A percentile compares a stretch with the other conserved stretches of the same genome.
These are phyloP conservation scores for Phytopythium kandeliae DNA, from an alignment of 352 stramenopile species.

Conservation along the genomic window DNA sequence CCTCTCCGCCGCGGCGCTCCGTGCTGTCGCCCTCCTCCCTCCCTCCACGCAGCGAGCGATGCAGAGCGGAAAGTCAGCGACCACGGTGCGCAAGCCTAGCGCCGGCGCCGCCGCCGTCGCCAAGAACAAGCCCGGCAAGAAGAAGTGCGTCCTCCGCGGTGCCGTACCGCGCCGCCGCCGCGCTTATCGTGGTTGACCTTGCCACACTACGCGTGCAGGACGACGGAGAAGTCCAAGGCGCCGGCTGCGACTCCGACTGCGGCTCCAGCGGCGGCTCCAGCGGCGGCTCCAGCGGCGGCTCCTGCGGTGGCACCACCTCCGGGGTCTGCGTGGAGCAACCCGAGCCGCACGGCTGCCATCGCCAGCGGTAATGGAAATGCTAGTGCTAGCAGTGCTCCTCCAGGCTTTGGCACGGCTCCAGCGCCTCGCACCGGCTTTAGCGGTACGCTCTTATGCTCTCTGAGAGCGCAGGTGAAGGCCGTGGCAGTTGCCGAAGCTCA, in stretches of 20 bases:
- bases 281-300: not conserved
- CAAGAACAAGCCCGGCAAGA: slow-evolving; percentile 4
- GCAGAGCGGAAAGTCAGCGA: slow-evolving; percentile 15
- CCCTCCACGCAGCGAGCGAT: slow-evolving; percentile 5
- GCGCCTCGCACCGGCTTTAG: slow-evolving; percentile 27
- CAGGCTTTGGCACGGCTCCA: slow-evolving; percentile 15
- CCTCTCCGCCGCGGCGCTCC: not conserved
- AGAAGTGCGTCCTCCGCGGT: not conserved
- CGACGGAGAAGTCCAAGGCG: slow-evolving; percentile 3
- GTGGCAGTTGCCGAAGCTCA: not conserved
- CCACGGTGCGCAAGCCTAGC: slow-evolving; percentile 17
- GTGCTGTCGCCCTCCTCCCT: not conserved
- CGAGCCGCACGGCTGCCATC: slow-evolving; percentile 4
- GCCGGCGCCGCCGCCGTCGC: not conserved
- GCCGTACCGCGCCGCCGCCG: not conserved
- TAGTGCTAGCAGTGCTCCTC: slow-evolving; percentile 11
- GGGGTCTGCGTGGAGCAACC: slow-evolving; percentile 3
- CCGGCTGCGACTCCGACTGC: not conserved
- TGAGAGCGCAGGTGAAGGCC: not conserved
- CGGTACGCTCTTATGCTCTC: slow-evolving; percentile 14
- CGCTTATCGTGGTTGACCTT: not conserved
- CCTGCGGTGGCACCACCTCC: not conserved
- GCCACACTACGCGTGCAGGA: not conserved
- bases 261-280: not conserved
- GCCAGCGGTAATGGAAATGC: slow-evolving; percentile 6